Evolutionary conservation across 2,329 filamentous ascomycete species (phyloP).

Genomic region (Aspergillus sp.): DNA sequence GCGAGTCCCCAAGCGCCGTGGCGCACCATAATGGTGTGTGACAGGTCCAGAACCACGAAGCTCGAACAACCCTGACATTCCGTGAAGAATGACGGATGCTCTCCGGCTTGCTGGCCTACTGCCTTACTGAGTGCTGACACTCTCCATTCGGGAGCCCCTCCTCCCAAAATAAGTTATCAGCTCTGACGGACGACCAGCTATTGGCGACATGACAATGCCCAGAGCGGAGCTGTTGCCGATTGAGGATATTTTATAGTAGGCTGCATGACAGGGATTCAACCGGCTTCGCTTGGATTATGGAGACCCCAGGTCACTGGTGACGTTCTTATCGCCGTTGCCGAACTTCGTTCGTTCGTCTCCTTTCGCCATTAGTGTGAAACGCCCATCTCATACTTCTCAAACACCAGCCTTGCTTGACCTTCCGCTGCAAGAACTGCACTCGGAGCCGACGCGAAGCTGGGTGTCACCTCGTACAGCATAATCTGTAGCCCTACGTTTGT

Average conservation of each 20-base stretch:
- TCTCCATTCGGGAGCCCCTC: neutral
- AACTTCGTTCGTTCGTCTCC: neutral
- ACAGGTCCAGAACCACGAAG: neutral
- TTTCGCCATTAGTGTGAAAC: neutral
- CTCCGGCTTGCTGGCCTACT: neutral
- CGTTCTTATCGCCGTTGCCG: neutral
- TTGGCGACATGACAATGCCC: neutral
- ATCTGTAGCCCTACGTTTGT: neutral
- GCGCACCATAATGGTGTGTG: neutral
- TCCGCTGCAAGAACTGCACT: neutral
- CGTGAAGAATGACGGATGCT: constrained; percentile 1
- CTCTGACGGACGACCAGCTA: neutral
- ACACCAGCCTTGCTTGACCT: neutral
- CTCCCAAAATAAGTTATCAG: neutral
- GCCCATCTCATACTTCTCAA: neutral
- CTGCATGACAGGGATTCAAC: neutral
- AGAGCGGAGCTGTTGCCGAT: neutral
- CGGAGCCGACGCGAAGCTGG: neutral
- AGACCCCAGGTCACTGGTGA: neutral
- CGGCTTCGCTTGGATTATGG: neutral
- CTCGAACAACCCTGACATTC: neutral
- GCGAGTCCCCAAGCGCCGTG: neutral
- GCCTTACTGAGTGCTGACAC: neutral
- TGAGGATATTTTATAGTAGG: neutral
- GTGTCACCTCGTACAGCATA: neutral